Evolutionary conservation across 495 filamentous ascomycete species (phyloP), one percentile per base, ranked within the genome.

Genomic region (Endocarpon pusillum): DNA sequence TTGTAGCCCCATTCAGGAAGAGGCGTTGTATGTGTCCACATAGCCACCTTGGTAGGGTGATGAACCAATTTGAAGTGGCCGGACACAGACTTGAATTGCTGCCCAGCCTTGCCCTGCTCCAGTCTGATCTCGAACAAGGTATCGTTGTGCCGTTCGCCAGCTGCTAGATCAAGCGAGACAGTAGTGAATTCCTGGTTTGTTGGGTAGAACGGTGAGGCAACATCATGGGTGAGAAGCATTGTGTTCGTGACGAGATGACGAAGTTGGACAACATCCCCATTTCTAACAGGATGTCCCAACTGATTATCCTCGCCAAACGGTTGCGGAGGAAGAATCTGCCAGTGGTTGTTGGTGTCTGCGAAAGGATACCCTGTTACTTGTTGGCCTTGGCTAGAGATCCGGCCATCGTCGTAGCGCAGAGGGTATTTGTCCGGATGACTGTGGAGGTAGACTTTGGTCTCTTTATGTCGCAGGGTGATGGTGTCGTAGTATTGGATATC

Each of bases 131-230:
- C 87, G 43, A 97, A 97, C 19, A 96, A 56, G 5, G 89, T 92
- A 39, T 97, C 89, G 35, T 89, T 85, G 46, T 71, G 70, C 15
- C 87, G 75, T 19, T 76, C 67, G n/a, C 75, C 78, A 25, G 76
- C 67, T 9, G 79, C 83, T 21, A 81, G 66, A 9, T 79, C 80
- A 3, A 69, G 43, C 1, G 72, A 51, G 12, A 92, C 73, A 3
- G 84, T 84, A 16, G 89, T 96, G 48, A 96, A 96, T 52, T 97
- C 89, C 55, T 97, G 89, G 62, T 97, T 97, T 29, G 89, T 97
- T 1, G 89, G 89, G 55, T 74, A 92, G 60, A 76, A 91, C 10
- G 89, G 89, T 28, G 91, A 96, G n/a, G 89, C 89, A 31, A 97
- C 89, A 52, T 97, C 89, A 50, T 97, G 89, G n/a, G 82, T 83